Percentiles rank a stretch among this genome's conserved stretches.
phyloP scores from a whole-genome alignment of 495 filamentous ascomycete species.

The Penicillium canescens region DNA sequence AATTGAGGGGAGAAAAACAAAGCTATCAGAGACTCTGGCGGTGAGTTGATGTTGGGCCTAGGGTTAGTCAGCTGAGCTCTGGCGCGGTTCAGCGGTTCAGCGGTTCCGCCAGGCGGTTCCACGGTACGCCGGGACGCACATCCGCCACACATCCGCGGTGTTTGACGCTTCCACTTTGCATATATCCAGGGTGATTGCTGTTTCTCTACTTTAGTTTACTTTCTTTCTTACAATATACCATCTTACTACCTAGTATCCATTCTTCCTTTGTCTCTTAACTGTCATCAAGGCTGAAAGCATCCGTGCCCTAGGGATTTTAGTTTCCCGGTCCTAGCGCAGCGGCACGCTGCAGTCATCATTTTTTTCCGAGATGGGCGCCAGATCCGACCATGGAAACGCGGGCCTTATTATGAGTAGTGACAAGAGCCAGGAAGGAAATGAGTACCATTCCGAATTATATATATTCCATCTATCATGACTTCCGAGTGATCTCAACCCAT shows the following conservation, averaged over 20 bases:
- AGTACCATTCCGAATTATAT: too few species aligned
- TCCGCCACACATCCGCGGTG: too few species aligned
- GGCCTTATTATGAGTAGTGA: neutral
- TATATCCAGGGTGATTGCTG: too few species aligned
- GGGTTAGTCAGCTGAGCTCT: conserved; percentile 18
- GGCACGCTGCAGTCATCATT: conserved; percentile 19
- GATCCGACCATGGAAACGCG: neutral
- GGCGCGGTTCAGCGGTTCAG: conserved; percentile 1
- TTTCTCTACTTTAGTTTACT: too few species aligned
- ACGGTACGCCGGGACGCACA: too few species aligned
- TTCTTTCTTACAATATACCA: too few species aligned
- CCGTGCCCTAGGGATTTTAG: conserved; percentile 9
- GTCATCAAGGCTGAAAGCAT: neutral
- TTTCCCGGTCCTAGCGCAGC: conserved; percentile 10
- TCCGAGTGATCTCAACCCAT: too few species aligned
- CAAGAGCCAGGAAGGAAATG: neutral
- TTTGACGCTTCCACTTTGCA: too few species aligned
- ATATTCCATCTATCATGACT: too few species aligned
- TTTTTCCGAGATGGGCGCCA: conserved; percentile 20
- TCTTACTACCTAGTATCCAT: too few species aligned
- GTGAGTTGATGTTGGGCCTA: conserved; percentile 23
- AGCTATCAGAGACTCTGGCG: conserved; percentile 27
- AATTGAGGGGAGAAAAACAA: conserved; percentile 13
- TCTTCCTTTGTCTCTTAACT: too few species aligned
- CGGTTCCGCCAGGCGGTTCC: too few species aligned